Percentiles rank a stretch among this genome's conserved stretches.
Evolutionary conservation across 805 yeast genomes (phyloP).

Genomic region (Candida nitratophila): DNA sequence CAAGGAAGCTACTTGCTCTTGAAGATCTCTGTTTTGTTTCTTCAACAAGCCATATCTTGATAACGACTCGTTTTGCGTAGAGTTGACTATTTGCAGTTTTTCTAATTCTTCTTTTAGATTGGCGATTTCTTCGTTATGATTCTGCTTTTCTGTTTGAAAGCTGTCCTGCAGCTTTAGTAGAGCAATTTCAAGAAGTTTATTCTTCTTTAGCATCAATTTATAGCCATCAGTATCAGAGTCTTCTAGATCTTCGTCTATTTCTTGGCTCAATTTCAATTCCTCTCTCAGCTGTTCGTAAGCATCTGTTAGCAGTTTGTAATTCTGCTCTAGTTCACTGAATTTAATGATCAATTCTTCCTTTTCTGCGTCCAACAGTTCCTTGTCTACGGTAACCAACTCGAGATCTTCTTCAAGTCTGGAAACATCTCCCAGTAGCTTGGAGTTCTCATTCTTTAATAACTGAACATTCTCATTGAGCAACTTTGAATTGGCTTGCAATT

Average conservation of each 20-base stretch:
- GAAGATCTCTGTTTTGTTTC: conserved; percentile 17
- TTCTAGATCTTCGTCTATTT: conserved; percentile 6
- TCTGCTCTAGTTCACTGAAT: conserved; percentile 1
- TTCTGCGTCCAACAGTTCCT: conserved; percentile 32
- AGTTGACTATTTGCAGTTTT: background rate
- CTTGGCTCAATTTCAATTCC: conserved; percentile 13
- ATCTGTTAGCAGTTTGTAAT: background rate
- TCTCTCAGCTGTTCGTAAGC: conserved; percentile 3
- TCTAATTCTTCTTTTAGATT: conserved; percentile 14
- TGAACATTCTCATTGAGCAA: conserved; percentile 18
- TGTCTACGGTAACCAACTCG: conserved; percentile 35
- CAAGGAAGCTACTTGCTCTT: conserved; percentile 20
- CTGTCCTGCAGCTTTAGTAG: conserved; percentile 27
- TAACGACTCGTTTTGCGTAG: no score
- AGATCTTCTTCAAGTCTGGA: conserved; percentile 19
- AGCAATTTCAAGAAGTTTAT: conserved; percentile 35
- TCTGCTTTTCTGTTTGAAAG: conserved; percentile 20
- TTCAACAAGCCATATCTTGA: background rate
- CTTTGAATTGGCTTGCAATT: conserved; percentile 22
- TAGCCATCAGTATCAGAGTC: background rate
- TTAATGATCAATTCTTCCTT: conserved; percentile 12
- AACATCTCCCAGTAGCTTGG: conserved; percentile 15
- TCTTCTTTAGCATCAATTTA: conserved; percentile 19
- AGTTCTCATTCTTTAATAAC: conserved; percentile 23
- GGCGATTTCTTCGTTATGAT: conserved; percentile 3